phyloP scores from a whole-genome alignment of 2,329 filamentous ascomycete genomes.

The Furcasterigmium furcatum region DNA sequence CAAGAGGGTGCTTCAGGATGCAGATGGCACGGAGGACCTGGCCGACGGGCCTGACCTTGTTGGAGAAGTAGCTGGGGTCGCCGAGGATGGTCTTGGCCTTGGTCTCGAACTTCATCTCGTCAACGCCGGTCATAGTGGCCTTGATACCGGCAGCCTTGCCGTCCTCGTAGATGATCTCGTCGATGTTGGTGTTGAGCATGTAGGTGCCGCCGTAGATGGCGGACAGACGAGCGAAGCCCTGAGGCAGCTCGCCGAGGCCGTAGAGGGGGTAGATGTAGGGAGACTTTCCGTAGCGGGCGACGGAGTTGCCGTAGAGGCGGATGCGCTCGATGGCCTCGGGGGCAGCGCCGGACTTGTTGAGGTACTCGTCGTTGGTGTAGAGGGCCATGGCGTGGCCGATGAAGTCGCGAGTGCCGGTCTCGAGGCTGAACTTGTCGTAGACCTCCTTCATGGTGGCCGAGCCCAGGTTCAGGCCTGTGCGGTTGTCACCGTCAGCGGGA shows the following conservation, averaged over 20 bases:
- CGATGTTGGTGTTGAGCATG: slow-evolving; percentile 95
- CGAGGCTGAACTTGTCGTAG: slow-evolving; percentile 95
- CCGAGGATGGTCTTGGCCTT: slow-evolving; percentile 95
- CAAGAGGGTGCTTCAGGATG: slow-evolving; percentile 91
- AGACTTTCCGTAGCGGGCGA: slow-evolving; percentile 95
- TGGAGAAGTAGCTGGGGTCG: slow-evolving; percentile 94
- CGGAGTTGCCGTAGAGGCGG: slow-evolving; percentile 93
- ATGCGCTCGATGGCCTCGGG: slow-evolving; percentile 89
- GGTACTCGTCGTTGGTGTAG: slow-evolving; percentile 86
- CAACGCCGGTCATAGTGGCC: slow-evolving; percentile 89
- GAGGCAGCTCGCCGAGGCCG: slow-evolving; percentile 92
- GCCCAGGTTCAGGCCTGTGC: slow-evolving; percentile 72
- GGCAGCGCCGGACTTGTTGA: slow-evolving; percentile 68
- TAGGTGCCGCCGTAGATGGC: slow-evolving; percentile 99
- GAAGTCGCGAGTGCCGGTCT: slow-evolving; percentile 87
- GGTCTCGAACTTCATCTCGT: slow-evolving; percentile 93
- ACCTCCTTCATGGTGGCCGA: slow-evolving; percentile 94
- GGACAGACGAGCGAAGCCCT: slow-evolving; percentile 94
- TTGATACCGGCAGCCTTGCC: slow-evolving; percentile 93
- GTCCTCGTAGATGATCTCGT: slow-evolving; percentile 83
- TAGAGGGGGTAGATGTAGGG: slow-evolving; percentile 99
- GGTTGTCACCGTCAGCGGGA: not conserved
- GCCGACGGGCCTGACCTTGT: slow-evolving; percentile 82
- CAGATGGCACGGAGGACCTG: slow-evolving; percentile 96
- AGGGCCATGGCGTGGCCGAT: slow-evolving; percentile 98